Percentiles rank a stretch among this genome's conserved stretches.
phyloP scores from a whole-genome alignment of 2,329 filamentous ascomycete genomes.

The Beauveria sp. region DNA sequence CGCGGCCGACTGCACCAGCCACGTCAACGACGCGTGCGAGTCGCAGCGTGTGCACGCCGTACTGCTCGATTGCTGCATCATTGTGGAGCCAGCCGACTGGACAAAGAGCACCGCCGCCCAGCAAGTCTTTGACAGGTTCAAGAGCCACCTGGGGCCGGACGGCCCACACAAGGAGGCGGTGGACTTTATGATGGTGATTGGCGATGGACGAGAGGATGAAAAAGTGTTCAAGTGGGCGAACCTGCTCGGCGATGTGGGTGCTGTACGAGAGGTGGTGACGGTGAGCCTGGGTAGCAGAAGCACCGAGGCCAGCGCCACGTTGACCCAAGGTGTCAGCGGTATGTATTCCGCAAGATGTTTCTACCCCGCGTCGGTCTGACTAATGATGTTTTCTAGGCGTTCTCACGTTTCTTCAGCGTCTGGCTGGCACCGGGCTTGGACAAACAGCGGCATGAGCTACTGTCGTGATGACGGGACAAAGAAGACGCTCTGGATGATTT shows the following conservation, averaged over 20 bases:
- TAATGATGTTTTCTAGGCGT: conserved; percentile 14
- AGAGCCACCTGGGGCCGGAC: conserved; percentile 26
- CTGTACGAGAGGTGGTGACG: conserved; percentile 65
- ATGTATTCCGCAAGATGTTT: conserved; percentile 26
- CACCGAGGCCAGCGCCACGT: conserved; percentile 75
- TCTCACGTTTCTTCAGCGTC: conserved; percentile 14
- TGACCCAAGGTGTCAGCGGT: conserved; percentile 91
- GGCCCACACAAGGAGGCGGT: conserved; percentile 36
- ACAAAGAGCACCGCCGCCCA: conserved; percentile 80
- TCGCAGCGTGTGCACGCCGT: conserved; percentile 77
- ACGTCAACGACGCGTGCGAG: conserved; percentile 91
- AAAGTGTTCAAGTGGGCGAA: conserved; percentile 95
- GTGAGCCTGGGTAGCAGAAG: conserved; percentile 82
- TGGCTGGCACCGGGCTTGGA: conserved; percentile 22
- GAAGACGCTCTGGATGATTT: neutral
- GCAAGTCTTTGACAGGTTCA: conserved; percentile 58
- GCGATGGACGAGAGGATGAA: conserved; percentile 89
- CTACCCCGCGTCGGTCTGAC: neutral
- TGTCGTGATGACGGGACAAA: neutral
- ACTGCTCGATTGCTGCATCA: conserved; percentile 68
- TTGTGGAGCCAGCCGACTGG: conserved; percentile 79
- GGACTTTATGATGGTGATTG: conserved; percentile 84
- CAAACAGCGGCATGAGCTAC: neutral
- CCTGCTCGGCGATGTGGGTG: conserved; percentile 50
- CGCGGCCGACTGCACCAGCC: conserved; percentile 82